These are phyloP conservation scores for Phytophthora litchii DNA, from an alignment of 352 stramenopile species.

Conservation along the genomic window DNA sequence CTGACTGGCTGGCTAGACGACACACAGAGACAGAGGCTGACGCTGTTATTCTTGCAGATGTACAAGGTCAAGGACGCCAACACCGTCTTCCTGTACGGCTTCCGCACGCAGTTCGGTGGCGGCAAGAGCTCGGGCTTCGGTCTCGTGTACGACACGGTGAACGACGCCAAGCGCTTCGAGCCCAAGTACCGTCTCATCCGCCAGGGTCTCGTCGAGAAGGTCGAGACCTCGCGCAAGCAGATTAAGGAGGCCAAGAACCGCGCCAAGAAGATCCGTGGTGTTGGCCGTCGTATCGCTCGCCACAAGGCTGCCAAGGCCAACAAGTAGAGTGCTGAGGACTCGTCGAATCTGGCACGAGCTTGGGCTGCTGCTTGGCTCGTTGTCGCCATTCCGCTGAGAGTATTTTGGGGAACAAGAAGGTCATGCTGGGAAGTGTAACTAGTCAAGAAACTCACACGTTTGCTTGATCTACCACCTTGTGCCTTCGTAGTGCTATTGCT, in stretches of 20 bases:
- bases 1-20: slow-evolving; percentile 20
- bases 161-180: slow-evolving; percentile 98
- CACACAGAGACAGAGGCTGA: slow-evolving; percentile 26
- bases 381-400: slow-evolving; percentile 45
- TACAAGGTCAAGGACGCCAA: slow-evolving; percentile 97
- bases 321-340: slow-evolving; percentile 78
- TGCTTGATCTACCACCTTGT: slow-evolving; percentile 41
- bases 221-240: slow-evolving; percentile 98
- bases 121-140: slow-evolving; percentile 98
- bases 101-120: slow-evolving; percentile 97
- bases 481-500: neutral
- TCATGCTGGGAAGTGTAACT: slow-evolving; percentile 63
- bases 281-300: slow-evolving; percentile 97
- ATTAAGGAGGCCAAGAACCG: slow-evolving; percentile 99
- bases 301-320: slow-evolving; percentile 99
- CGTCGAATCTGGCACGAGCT: slow-evolving; percentile 30
- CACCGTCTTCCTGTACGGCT: slow-evolving; percentile 97
- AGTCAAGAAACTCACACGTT: slow-evolving; percentile 56
- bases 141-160: slow-evolving; percentile 99
- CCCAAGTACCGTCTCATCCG: slow-evolving; percentile 97
- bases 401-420: slow-evolving; percentile 55
- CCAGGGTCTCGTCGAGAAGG: slow-evolving; percentile 92
- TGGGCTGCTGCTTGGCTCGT: slow-evolving; percentile 32
- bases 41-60: slow-evolving; percentile 58
- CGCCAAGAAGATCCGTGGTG: slow-evolving; percentile 97